Percentiles rank a stretch among this genome's conserved stretches.
Conservation (phyloP, 2,329 filamentous ascomycete species). For the Fusarium brachygibbosum region DNA sequence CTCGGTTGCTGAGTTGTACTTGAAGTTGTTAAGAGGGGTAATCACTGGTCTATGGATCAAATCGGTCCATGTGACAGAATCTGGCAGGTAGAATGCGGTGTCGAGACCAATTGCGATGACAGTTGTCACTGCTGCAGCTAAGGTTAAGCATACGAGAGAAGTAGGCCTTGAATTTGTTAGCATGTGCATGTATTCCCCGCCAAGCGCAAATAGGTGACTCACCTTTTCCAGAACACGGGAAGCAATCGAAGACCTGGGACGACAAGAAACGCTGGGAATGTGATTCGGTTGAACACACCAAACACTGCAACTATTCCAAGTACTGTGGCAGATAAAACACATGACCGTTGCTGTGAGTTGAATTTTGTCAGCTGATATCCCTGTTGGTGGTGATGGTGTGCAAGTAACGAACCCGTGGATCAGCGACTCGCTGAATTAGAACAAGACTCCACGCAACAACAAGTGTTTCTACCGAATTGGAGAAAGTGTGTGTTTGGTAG, state of each 20-base stretch:
- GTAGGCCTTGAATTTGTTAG: constrained; percentile 62
- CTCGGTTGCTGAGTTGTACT: constrained; percentile 77
- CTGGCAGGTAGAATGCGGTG: constrained; percentile 82
- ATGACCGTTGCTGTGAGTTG: constrained; percentile 74
- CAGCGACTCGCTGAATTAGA: constrained; percentile 86
- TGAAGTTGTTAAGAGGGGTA: constrained; percentile 82
- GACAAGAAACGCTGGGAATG: constrained; percentile 92
- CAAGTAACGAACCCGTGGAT: constrained; percentile 74
- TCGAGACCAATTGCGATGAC: constrained; percentile 83
- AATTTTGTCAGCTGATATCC: constrained; percentile 46
- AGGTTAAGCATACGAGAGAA: constrained; percentile 72
- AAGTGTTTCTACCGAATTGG: constrained; percentile 95
- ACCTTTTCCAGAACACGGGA: constrained; percentile 88
- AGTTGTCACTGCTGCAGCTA: constrained; percentile 76
- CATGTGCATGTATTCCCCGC: constrained; percentile 19
- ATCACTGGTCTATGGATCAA: constrained; percentile 76
- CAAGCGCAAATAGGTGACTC: constrained; percentile 52
- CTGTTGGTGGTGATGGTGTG: constrained; percentile 11
- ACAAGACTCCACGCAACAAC: constrained; percentile 94
- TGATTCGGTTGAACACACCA: constrained; percentile 96
- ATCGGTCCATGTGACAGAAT: constrained; percentile 73
- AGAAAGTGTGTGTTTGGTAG: constrained; percentile 98
- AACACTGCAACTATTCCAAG: constrained; percentile 86
- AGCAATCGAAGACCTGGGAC: constrained; percentile 86
- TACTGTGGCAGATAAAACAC: constrained; percentile 79